Evolutionary conservation across 768 basidiomycete species (phyloP), one percentile per base, ranked within the genome.

Genomic region (Boletus barrowsii): DNA sequence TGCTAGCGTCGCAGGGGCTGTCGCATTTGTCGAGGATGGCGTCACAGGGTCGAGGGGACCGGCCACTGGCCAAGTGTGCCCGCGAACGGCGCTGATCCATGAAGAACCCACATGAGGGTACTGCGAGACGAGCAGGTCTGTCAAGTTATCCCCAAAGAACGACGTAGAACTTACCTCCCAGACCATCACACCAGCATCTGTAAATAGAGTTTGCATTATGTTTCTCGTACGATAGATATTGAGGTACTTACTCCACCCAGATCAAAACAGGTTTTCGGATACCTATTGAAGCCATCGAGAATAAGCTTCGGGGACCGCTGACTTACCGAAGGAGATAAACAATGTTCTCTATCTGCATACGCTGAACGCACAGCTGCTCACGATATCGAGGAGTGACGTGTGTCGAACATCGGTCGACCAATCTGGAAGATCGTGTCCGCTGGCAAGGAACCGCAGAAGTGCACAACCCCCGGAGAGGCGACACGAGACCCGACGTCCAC

Each of bases 71-170:
- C 67, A 75, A 4, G 69, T 70, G 14, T 61, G 50, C 2, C 70
- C 66, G 24, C 75, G 68, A 15, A 75, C 74, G 18, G 70, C 62
- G 32, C 55, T 47, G 57, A 76, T 76, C 75, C 75, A 76, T 9
- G 70, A 53, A 2, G 72, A 54, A 2, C 56, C 64, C 6, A 67
- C 75, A 51, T 74, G 58, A 35, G 75, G 42, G 8, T 44, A 51
- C 51, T 51, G 3, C 3, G 22, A n/a, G 18, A 13, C 29, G 8
- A 14, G 22, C 15, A 15, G 8, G 10, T 44, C 29, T 10, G 33
- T 36, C 17, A 17, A 20, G 10, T 17, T 26, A 14, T 17, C 18
- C n/a, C 32, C 11, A 20, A n/a, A 8, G n/a, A 32, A 37, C 22
- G 30, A 5, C 5, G 17, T 20, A 15, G 35, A 36, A 15, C 35